Evolutionary conservation across 2,329 filamentous ascomycete genomes (phyloP).

Genomic region (Neofusicoccum laricinum): DNA sequence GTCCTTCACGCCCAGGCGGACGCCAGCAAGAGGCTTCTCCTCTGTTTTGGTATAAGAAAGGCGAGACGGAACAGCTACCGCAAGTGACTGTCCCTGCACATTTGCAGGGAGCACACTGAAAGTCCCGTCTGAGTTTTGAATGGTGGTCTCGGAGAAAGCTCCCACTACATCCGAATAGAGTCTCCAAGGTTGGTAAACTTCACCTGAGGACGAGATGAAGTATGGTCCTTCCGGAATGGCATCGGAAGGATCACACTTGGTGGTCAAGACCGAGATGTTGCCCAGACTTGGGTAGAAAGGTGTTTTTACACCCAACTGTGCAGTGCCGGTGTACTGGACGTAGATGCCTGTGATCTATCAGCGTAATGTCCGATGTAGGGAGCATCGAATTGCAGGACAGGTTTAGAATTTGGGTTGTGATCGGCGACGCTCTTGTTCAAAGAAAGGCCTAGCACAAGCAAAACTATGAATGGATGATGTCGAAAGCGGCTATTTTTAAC

Average conservation of each 20-base stretch:
- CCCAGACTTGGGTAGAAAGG: neutral
- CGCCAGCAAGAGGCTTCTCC: constrained; percentile 58
- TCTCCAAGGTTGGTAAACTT: constrained; percentile 48
- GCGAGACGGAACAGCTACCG: constrained; percentile 57
- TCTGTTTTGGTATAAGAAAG: constrained; percentile 55
- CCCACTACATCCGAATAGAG: constrained; percentile 50
- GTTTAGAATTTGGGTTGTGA: too few relatives aligned
- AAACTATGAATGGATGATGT: too few relatives aligned
- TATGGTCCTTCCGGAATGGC: constrained; percentile 48
- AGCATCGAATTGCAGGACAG: neutral
- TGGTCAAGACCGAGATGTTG: neutral
- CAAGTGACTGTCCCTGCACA: constrained; percentile 42
- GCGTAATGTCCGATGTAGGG: neutral
- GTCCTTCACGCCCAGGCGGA: constrained; percentile 62
- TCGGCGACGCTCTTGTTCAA: too few relatives aligned
- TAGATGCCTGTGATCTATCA: constrained; percentile 23
- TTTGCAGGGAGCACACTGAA: constrained; percentile 46
- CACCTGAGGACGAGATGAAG: constrained; percentile 46
- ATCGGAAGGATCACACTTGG: neutral
- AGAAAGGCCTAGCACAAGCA: too few relatives aligned
- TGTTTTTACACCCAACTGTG: neutral
- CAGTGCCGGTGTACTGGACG: constrained; percentile 18
- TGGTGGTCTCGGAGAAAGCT: constrained; percentile 49
- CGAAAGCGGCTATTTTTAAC: too few relatives aligned
- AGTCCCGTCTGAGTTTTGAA: constrained; percentile 37